Conservation (phyloP, 805 yeast species). For the Saccharomyces mikatae region DNA sequence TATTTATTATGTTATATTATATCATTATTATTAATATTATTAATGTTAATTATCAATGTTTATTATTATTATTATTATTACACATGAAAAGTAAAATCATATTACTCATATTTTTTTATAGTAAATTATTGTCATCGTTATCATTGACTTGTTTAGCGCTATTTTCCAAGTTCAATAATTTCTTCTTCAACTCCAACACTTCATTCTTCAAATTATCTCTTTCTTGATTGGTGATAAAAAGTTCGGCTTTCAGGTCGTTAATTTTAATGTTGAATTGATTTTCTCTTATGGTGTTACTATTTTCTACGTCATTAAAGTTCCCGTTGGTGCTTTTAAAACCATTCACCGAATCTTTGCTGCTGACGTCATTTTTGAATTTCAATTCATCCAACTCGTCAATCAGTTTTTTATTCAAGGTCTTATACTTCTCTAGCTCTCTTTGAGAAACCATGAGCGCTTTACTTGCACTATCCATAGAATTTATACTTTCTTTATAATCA, state of each 20-base stretch:
- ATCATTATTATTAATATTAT: not conserved
- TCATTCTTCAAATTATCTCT: constrained; percentile 68
- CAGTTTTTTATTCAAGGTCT: constrained; percentile 46
- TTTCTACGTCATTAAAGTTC: constrained; percentile 20
- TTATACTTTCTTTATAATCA: constrained; percentile 63
- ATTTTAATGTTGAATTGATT: constrained; percentile 62
- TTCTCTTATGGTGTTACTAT: constrained; percentile 17
- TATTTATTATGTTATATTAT: constrained; percentile 1
- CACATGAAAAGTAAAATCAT: not conserved
- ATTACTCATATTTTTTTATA: not conserved
- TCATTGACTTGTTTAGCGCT: constrained; percentile 2
- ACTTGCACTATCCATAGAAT: constrained; percentile 64
- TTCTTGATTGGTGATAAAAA: constrained; percentile 73
- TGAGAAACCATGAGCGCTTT: constrained; percentile 69
- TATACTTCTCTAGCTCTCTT: constrained; percentile 57
- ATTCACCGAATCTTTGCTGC: constrained; percentile 10
- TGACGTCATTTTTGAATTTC: constrained; percentile 40
- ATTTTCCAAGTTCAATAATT: constrained; percentile 28
- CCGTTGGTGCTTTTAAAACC: not conserved
- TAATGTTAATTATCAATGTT: not conserved
- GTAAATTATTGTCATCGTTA: not conserved
- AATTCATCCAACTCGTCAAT: constrained; percentile 63
- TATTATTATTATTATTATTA: not conserved
- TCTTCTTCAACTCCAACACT: constrained; percentile 51
- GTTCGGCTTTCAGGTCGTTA: constrained; percentile 76